phyloP scores from a whole-genome alignment of 257 asterid genomes.

The Primulina tabacum region DNA sequence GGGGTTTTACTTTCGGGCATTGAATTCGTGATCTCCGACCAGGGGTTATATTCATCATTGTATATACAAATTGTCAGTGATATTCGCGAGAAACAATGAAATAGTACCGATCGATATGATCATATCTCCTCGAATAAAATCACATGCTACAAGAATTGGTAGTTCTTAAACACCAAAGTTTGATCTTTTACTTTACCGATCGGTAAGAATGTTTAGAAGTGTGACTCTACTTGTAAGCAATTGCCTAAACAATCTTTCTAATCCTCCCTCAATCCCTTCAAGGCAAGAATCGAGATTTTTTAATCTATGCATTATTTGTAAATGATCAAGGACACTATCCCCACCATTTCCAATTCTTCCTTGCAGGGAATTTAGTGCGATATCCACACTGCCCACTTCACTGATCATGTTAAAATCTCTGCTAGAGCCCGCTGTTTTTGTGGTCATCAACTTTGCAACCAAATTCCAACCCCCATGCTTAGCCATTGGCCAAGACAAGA shows the following conservation, averaged over 20 bases:
- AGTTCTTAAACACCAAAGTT: not conserved
- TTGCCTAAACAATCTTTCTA: conserved; percentile 35
- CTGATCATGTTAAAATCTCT: conserved; percentile 17
- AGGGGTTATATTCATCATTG: too few species aligned
- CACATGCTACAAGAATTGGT: not conserved
- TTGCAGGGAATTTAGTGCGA: conserved; percentile 33
- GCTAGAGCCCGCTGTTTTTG: conserved; percentile 22
- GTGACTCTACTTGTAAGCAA: conserved; percentile 39
- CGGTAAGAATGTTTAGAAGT: conserved; percentile 35
- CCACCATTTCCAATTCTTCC: conserved; percentile 27
- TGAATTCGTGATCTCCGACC: too few species aligned
- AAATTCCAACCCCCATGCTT: conserved; percentile 28
- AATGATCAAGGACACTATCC: conserved; percentile 35
- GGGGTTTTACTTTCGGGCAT: too few species aligned
- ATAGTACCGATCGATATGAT: not conserved
- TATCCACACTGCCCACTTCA: conserved; percentile 43
- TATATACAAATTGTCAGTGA: too few species aligned
- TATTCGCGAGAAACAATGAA: not conserved
- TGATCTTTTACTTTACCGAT: conserved; percentile 16
- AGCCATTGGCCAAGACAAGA: conserved; percentile 36
- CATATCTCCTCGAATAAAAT: not conserved
- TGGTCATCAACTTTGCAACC: conserved; percentile 42
- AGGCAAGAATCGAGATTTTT: conserved; percentile 30
- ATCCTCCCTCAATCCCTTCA: conserved; percentile 34
- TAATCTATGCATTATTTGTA: conserved; percentile 32